These are phyloP conservation scores for Symbiodinium pilosum DNA, from an alignment of 73 alveolate genomes.

Conservation along the genomic window DNA sequence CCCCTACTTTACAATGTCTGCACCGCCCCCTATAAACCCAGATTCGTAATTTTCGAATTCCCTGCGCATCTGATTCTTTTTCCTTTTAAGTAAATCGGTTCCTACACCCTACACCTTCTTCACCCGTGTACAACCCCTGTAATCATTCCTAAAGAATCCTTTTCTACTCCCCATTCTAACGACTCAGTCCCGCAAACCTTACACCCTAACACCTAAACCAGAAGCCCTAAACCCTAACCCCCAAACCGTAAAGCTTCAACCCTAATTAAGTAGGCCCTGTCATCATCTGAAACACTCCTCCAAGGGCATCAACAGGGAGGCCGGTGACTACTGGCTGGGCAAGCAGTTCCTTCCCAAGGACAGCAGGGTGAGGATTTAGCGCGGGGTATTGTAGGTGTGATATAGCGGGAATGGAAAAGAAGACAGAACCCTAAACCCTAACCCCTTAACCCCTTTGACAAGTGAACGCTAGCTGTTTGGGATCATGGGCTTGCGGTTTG, in stretches of 20 bases:
- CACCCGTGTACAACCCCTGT: not conserved
- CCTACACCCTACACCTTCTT: not conserved
- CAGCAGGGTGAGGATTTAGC: not conserved
- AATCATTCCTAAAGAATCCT: not conserved
- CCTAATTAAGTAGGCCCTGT: not conserved
- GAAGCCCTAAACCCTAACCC: not conserved
- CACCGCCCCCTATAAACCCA: not conserved
- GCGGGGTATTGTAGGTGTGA: too few species aligned
- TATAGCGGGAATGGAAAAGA: too few species aligned
- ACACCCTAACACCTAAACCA: too few species aligned
- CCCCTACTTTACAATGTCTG: too few species aligned
- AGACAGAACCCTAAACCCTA: too few species aligned
- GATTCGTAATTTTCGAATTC: not conserved
- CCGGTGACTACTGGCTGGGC: constrained; percentile 68
- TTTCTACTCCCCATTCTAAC: too few species aligned
- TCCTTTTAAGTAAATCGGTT: not conserved
- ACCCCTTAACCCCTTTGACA: too few species aligned
- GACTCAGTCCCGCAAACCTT: not conserved
- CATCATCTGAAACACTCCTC: not conserved
- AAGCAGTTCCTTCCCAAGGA: constrained; percentile 90
- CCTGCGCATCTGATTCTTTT: not conserved
- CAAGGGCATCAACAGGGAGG: constrained; percentile 52
- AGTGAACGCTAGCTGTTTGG: not conserved
- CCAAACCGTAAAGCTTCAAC: not conserved
- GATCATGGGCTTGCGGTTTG: too few species aligned